Evolutionary conservation across 1,139 yeast species (phyloP).

Genomic region (Entelexis paramagnoliae): DNA sequence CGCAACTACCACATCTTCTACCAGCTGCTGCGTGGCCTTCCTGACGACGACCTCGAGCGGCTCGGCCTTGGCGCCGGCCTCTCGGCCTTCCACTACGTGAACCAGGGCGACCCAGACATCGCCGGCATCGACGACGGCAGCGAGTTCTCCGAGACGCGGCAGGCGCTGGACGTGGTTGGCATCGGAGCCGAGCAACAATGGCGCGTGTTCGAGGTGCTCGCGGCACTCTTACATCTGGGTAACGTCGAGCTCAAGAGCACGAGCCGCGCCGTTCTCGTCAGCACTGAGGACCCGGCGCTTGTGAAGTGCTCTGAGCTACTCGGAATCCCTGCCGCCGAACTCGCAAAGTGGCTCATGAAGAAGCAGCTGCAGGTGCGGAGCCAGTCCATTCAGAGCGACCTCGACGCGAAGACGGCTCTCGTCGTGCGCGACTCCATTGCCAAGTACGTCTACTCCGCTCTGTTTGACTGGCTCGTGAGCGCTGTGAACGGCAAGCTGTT

Average conservation of each 20-base stretch:
- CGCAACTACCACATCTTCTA: conserved; percentile 94
- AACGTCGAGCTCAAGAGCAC: conserved; percentile 82
- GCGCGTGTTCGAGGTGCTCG: conserved; percentile 65
- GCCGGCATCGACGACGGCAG: conserved; percentile 70
- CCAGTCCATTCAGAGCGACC: conserved; percentile 78
- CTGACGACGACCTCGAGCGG: conserved; percentile 46
- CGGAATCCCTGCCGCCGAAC: conserved; percentile 62
- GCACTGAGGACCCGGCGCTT: conserved; percentile 79
- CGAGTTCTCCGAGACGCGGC: conserved; percentile 64
- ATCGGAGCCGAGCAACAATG: conserved; percentile 50
- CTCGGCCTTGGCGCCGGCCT: conserved; percentile 50
- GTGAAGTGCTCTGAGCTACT: conserved; percentile 75
- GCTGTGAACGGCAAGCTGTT: conserved; percentile 75
- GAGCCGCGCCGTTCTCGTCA: conserved; percentile 69
- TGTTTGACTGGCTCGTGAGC: conserved; percentile 91
- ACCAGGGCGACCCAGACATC: conserved; percentile 73
- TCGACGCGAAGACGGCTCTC: conserved; percentile 72
- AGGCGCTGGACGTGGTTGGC: conserved; percentile 73
- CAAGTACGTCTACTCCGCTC: conserved; percentile 80
- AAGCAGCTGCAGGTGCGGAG: conserved; percentile 89
- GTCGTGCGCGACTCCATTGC: conserved; percentile 96
- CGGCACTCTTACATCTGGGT: conserved; percentile 88
- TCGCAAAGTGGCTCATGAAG: conserved; percentile 89
- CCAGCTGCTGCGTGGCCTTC: conserved; percentile 74
- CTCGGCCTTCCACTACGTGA: conserved; percentile 67